A percentile compares a stretch with the other conserved stretches of the same genome.
These are phyloP conservation scores for Sporothrix pallida DNA, from an alignment of 2,329 filamentous ascomycete species.

Conservation along the genomic window DNA sequence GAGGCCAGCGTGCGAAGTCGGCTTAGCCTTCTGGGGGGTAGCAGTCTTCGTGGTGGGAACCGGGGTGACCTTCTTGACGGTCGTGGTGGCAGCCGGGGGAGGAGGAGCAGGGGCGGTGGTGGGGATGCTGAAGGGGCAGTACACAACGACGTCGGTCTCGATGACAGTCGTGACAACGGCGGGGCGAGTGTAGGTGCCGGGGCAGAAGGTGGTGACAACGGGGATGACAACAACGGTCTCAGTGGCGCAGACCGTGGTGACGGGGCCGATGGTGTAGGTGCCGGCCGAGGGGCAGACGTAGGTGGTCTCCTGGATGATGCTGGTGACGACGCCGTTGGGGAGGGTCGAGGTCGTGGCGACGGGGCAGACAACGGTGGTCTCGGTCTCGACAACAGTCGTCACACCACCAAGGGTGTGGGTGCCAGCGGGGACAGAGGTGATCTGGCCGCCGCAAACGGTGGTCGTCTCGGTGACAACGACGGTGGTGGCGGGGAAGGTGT, in stretches of 20 bases:
- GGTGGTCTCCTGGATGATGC: constrained; percentile 49
- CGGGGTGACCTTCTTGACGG: constrained; percentile 25
- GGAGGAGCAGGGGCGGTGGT: constrained; percentile 37
- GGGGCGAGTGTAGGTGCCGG: constrained; percentile 75
- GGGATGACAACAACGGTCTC: constrained; percentile 68
- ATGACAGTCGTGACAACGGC: constrained; percentile 71
- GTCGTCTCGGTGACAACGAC: constrained; percentile 69
- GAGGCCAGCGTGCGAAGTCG: constrained; percentile 43
- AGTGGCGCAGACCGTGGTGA: constrained; percentile 60
- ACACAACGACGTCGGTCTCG: constrained; percentile 69
- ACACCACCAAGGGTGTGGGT: constrained; percentile 74
- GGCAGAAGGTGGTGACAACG: constrained; percentile 65
- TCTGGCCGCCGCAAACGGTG: constrained; percentile 68
- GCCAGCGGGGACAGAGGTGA: constrained; percentile 66
- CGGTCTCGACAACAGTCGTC: constrained; percentile 69
- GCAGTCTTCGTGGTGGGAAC: constrained; percentile 39
- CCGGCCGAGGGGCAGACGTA: constrained; percentile 53
- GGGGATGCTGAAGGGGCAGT: constrained; percentile 69
- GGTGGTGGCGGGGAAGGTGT: constrained; percentile 77
- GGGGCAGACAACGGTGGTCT: constrained; percentile 73
- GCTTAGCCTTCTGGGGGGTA: constrained; percentile 39
- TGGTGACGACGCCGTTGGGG: constrained; percentile 62
- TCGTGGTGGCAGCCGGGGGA: constrained; percentile 42
- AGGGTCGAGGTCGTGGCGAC: constrained; percentile 68
- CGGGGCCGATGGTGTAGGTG: constrained; percentile 76